Base-by-base conservation (phyloP, 768 basidiomycete species). In the Boletus subparvulus region DNA sequence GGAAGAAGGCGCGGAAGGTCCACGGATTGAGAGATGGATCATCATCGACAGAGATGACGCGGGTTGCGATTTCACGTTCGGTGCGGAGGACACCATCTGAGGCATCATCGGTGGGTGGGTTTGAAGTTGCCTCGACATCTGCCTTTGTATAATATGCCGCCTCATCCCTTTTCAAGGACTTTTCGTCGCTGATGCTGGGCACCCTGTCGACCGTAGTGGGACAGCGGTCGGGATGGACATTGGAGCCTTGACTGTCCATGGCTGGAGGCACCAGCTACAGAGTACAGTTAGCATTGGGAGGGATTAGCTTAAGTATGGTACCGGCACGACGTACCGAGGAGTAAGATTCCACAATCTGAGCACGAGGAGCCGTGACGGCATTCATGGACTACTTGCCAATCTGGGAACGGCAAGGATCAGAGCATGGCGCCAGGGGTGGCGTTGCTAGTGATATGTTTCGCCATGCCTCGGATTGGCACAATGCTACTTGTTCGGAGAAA, bases 1-100 rank as follows among this genome's bases (percentile, higher is more conserved):
- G 80, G 36, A 82, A 74, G 62, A 83, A 77, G 12, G 78, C 71
- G 10, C 80, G 74, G 69, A 81, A 77, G 46, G 69, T 67, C 67
- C 67, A 71, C 0, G 63, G 68, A 24, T 67, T 69, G 42, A 69
- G 69, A 7, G 63, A 59, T 5, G 63, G 56, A 30, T 71, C 64
- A 24, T 73, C 73, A 21, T 69, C 63, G 37, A 80, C 68, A 16
- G 69, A 72, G 53, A 83, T 77, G 28, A 83, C 70, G 55, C 75
- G 75, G 0, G 80, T 80, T 49, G 71, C 78, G 33, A 81, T 74
- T 56, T 80, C 80, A 50, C 76, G 76, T 61, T 80, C 79, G 56
- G 73, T 69, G 47, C 74, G 62, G 30, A 82, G 73, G 36, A 70
- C 65, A 0, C 56, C 39, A 17, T 59, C 60, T 3, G 59, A 56